phyloP scores from a whole-genome alignment of 106 monocot species.

The Allium cepa region DNA sequence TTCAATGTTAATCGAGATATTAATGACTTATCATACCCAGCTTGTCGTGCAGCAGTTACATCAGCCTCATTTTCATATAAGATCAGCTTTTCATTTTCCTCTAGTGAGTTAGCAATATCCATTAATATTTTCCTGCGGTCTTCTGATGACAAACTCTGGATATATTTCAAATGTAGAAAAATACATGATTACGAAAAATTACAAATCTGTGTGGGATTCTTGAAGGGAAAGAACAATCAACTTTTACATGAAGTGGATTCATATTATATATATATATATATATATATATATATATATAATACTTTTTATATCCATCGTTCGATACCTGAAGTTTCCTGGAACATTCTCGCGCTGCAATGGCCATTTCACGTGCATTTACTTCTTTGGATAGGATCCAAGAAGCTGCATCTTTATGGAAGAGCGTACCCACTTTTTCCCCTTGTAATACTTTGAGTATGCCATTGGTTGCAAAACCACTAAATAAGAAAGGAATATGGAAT shows the following conservation, averaged over 20 bases:
- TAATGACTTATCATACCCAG: conserved; percentile 69
- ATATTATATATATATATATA: neutral
- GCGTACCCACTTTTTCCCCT: conserved; percentile 76
- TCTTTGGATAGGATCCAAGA: conserved; percentile 48
- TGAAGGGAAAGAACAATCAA: neutral
- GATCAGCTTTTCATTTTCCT: conserved; percentile 66
- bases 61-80: conserved; percentile 77
- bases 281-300: too few species aligned
- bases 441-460: conserved; percentile 66
- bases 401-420: conserved; percentile 71
- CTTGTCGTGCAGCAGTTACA: conserved; percentile 49
- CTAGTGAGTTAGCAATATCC: conserved; percentile 76
- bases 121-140: conserved; percentile 65
- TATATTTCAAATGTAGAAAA: neutral
- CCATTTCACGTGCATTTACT: conserved; percentile 68
- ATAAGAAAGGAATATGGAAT: too few species aligned
- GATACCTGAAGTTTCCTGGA: conserved; percentile 83
- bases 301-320: neutral
- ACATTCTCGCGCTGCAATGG: conserved; percentile 82
- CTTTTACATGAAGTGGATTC: neutral
- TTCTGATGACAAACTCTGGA: conserved; percentile 62
- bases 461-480: conserved; percentile 62
- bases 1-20: conserved; percentile 75
- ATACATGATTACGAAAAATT: neutral
- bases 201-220: neutral